A percentile compares a stretch with the other conserved stretches of the same genome.
phyloP scores from a whole-genome alignment of 495 filamentous ascomycete species.

The Darksidea phi region DNA sequence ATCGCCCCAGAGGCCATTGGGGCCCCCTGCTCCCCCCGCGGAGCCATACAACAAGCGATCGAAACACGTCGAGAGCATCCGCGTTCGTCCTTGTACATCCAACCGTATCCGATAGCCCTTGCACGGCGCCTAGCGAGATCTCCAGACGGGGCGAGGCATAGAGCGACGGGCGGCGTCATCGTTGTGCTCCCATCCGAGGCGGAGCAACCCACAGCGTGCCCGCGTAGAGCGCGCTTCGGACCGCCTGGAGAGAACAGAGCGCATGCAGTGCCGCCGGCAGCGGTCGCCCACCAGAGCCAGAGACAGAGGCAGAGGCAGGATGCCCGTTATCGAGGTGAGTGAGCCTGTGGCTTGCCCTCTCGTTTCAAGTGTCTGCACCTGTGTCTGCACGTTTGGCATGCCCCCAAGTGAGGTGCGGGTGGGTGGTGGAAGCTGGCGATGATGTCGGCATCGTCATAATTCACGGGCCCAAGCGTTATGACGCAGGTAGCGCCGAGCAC shows the following conservation, averaged over 20 bases:
- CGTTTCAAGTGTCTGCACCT: too few relatives aligned
- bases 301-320: background rate
- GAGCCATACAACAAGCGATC: background rate
- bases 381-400: background rate
- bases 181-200: background rate
- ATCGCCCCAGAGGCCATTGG: background rate
- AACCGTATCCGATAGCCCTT: background rate
- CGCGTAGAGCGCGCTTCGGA: background rate
- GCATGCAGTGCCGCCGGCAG: background rate
- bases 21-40: background rate
- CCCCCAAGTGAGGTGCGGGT: too few relatives aligned
- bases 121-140: background rate
- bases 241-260: background rate
- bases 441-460: conserved; percentile 12
- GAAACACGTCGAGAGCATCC: background rate
- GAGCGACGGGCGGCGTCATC: background rate
- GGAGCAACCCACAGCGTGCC: background rate
- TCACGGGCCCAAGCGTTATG: background rate
- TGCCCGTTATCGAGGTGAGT: conserved; percentile 12
- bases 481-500: background rate
- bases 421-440: background rate
- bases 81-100: background rate
- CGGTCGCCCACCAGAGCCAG: too few relatives aligned
- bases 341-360: background rate
- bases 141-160: background rate